These are phyloP conservation scores for Ciborinia camelliae DNA, from an alignment of 2,329 filamentous ascomycete species.

Conservation along the genomic window DNA sequence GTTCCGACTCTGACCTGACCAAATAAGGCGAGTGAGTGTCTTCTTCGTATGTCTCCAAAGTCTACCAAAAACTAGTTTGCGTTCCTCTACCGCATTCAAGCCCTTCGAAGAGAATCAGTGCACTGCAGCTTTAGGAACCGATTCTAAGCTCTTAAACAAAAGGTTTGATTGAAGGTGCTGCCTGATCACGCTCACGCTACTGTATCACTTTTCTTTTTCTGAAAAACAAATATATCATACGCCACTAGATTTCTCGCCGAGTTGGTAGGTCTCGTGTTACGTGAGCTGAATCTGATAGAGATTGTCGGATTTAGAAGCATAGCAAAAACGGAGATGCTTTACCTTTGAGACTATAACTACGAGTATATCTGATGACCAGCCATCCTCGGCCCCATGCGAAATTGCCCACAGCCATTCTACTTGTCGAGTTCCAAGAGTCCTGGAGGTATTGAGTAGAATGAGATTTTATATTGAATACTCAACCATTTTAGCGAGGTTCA, in stretches of 20 bases:
- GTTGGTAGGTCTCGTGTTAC: not conserved
- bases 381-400: not conserved
- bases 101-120: not conserved
- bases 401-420: not conserved
- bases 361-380: not conserved
- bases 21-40: not conserved
- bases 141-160: not conserved
- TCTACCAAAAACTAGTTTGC: not conserved
- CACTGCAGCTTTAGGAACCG: not conserved
- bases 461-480: not conserved
- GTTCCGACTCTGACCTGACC: not conserved
- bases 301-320: not conserved
- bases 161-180: not conserved
- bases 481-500: not conserved
- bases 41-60: not conserved
- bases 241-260: not conserved
- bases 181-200: not conserved
- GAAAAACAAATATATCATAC: not conserved
- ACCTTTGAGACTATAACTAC: not conserved
- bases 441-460: not conserved
- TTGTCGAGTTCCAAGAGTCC: not conserved
- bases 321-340: too few relatives aligned
- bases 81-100: not conserved
- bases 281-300: not conserved
- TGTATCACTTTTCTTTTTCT: slow-evolving; percentile 2